Base-by-base conservation (phyloP, 495 filamentous ascomycete species). In the Pseudevernia furfuracea region DNA sequence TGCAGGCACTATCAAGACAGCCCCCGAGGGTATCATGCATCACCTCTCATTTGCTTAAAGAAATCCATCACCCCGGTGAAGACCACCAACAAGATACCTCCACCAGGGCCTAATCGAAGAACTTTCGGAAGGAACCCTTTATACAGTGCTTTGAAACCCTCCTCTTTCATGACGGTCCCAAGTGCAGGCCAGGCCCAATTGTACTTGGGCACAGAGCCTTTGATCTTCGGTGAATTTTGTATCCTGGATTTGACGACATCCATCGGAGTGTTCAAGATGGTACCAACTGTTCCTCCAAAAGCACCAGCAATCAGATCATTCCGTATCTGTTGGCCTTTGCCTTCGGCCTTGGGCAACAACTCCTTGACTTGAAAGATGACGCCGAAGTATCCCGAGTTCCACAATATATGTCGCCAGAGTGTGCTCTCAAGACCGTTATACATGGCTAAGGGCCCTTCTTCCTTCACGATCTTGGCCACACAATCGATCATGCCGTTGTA, bases 111-210 rank as follows among this genome's bases (percentile, higher is more conserved):
- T 60, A 96, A 76, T 77, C 91, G 82, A 60, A 96, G 80, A 41
- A 98, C 93, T 83, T 98, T 98, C 52, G 94, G 94, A 46, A 95
- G 64, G 81, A 98, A 98, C 8, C 94, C 94, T 82, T 98, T 98
- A 79, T 98, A 98, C 57, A 98, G 80, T 17, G 94, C 94, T 21
- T 74, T 78, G 71, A 96, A 94, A 15, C 94, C 94, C 73, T 98
- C 94, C 79, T 98, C 94, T 78, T 84, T 91, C 77, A 90, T 86
- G 55, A 98, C 90, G 23, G 88, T 90, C 23, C 81, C 88, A 23
- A 96, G 78, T 49, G 89, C 86, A 41, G 90, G 89, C 82, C 86
- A 95, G 21, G 94, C 95, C 94, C 94, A 98, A 81, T 96, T 96
- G 78, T 98, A 98, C 82, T 97, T 98, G 67, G 88, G 89, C 25